Conservation (phyloP, 495 filamentous ascomycete genomes). For the Xylona heveae region DNA sequence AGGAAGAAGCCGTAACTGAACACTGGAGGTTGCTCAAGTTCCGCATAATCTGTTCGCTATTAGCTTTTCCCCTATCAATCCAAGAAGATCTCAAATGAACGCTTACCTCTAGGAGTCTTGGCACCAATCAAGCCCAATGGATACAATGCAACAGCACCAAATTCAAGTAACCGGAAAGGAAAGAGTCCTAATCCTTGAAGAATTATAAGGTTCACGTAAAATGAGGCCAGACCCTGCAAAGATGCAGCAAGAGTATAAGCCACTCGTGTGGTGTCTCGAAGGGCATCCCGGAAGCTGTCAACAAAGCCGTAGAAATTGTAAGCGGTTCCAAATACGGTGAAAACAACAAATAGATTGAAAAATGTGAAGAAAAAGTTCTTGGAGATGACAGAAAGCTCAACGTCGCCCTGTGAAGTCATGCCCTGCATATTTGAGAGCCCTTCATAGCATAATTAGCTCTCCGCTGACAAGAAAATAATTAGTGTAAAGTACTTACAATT, state of each 20-base stretch:
- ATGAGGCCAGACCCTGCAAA: slow-evolving; percentile 47
- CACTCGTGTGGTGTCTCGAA: slow-evolving; percentile 59
- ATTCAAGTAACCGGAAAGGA: slow-evolving; percentile 77
- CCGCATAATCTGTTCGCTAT: slow-evolving; percentile 42
- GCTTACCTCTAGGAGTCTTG: slow-evolving; percentile 53
- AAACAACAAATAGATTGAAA: slow-evolving; percentile 94
- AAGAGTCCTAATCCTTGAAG: slow-evolving; percentile 84
- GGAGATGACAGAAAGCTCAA: slow-evolving; percentile 87
- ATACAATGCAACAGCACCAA: slow-evolving; percentile 70
- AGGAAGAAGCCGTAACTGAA: slow-evolving; percentile 96
- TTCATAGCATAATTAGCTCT: slow-evolving; percentile 9
- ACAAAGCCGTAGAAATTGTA: slow-evolving; percentile 46
- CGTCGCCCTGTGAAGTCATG: slow-evolving; percentile 81
- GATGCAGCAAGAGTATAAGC: slow-evolving; percentile 55
- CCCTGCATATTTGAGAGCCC: slow-evolving; percentile 73
- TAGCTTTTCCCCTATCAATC: neutral
- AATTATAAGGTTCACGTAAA: slow-evolving; percentile 90
- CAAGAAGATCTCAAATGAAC: neutral
- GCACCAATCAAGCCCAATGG: slow-evolving; percentile 58
- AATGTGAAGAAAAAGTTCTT: slow-evolving; percentile 99
- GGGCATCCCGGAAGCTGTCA: slow-evolving; percentile 43
- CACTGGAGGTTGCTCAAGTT: slow-evolving; percentile 58
- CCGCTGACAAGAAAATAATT: neutral
- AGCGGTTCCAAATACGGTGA: slow-evolving; percentile 76
- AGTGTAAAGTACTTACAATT: slow-evolving; percentile 35